Conservation (phyloP, 768 basidiomycete species). For the Filobasidium wieringae region DNA sequence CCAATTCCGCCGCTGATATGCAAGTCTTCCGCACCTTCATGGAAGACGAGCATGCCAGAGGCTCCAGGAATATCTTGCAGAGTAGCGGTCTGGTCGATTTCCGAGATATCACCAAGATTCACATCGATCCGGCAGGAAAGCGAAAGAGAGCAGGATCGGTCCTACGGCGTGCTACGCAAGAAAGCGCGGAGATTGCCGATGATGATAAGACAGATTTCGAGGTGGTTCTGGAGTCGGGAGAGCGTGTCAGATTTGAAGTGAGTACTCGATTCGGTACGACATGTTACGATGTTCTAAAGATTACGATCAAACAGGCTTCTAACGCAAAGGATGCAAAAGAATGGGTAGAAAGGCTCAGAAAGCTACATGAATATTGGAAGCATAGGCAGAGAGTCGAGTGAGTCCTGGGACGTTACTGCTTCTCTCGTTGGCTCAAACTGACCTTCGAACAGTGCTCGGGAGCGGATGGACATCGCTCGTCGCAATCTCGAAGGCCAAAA, state of each 20-base stretch:
- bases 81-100: slow-evolving; percentile 56
- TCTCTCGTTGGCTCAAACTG: neutral
- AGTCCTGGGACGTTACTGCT: slow-evolving; percentile 18
- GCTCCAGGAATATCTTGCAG: slow-evolving; percentile 32
- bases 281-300: neutral
- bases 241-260: slow-evolving; percentile 68
- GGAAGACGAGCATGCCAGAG: slow-evolving; percentile 26
- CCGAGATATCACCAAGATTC: slow-evolving; percentile 53
- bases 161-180: slow-evolving; percentile 48
- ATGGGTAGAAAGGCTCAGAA: slow-evolving; percentile 69
- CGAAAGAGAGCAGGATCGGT: slow-evolving; percentile 36
- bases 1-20: slow-evolving; percentile 19
- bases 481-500: neutral
- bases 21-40: slow-evolving; percentile 25
- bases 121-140: slow-evolving; percentile 39
- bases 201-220: slow-evolving; percentile 53
- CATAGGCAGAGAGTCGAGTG: slow-evolving; percentile 57
- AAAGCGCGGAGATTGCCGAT: neutral
- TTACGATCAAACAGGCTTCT: slow-evolving; percentile 25
- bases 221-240: slow-evolving; percentile 56
- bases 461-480: slow-evolving; percentile 27
- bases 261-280: slow-evolving; percentile 17
- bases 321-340: slow-evolving; percentile 58
- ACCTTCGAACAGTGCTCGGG: slow-evolving; percentile 19
- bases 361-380: slow-evolving; percentile 67